A percentile compares a stretch with the other conserved stretches of the same genome.
Conservation (phyloP, 106 monocot species). For the Gastrodia elata region DNA sequence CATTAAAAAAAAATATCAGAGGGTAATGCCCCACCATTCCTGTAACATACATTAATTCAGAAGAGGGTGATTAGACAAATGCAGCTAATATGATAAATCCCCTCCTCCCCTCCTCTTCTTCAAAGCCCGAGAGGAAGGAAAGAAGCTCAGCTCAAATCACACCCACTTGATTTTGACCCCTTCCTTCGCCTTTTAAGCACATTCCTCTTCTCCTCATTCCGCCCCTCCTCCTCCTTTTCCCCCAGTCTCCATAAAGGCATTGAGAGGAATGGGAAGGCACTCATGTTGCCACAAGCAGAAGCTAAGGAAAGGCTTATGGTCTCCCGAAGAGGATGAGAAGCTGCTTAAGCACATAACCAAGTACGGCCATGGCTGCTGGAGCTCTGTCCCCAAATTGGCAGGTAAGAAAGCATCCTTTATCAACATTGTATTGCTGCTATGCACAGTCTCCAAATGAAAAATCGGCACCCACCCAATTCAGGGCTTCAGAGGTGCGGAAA, state of each 20-base stretch:
- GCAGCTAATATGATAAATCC: slow-evolving; percentile 12
- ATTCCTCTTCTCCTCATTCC: background rate
- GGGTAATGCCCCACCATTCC: slow-evolving; percentile 21
- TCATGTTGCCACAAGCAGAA: slow-evolving; percentile 38
- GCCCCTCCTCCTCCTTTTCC: background rate
- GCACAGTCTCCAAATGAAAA: background rate
- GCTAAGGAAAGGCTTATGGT: slow-evolving; percentile 40
- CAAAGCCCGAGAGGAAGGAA: background rate
- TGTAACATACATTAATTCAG: slow-evolving; percentile 24
- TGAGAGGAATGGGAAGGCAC: slow-evolving; percentile 22
- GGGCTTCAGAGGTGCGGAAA: slow-evolving; percentile 93
- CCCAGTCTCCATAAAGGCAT: too few species aligned
- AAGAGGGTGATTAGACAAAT: slow-evolving; percentile 8
- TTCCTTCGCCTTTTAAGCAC: slow-evolving; percentile 3
- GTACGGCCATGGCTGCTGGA: slow-evolving; percentile 38
- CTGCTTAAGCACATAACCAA: slow-evolving; percentile 23
- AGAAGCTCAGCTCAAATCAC: slow-evolving; percentile 31
- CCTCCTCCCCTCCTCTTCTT: slow-evolving; percentile 9
- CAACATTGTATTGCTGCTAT: background rate
- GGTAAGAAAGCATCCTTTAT: slow-evolving; percentile 2
- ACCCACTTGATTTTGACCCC: slow-evolving; percentile 29
- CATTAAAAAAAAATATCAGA: slow-evolving; percentile 10
- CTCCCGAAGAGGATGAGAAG: slow-evolving; percentile 43
- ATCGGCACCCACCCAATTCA: slow-evolving; percentile 11
- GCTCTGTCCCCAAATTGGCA: slow-evolving; percentile 32